Conservation (phyloP, 2,329 filamentous ascomycete genomes). For the Microdochium trichocladiopsis region DNA sequence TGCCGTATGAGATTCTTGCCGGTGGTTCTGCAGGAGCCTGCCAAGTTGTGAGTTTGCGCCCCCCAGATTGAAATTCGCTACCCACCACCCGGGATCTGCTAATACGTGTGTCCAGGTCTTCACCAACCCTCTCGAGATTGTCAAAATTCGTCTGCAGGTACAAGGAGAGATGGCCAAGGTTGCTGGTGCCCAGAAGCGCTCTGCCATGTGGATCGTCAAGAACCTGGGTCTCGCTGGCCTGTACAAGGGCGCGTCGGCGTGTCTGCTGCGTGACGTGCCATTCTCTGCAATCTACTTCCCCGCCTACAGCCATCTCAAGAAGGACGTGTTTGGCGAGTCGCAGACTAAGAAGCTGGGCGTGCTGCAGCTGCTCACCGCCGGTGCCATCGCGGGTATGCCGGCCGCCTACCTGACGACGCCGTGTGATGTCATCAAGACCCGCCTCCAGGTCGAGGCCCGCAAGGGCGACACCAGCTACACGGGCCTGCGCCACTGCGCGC, state of each 20-base stretch:
- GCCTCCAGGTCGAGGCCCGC: constrained; percentile 91
- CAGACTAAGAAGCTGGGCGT: constrained; percentile 82
- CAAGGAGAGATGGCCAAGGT: constrained; percentile 93
- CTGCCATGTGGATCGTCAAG: constrained; percentile 94
- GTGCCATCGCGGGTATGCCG: constrained; percentile 90
- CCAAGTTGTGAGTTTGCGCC: constrained; percentile 73
- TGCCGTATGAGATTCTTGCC: constrained; percentile 69
- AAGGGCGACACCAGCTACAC: constrained; percentile 91
- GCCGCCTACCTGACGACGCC: constrained; percentile 93
- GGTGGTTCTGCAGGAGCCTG: constrained; percentile 87
- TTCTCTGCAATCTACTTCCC: constrained; percentile 99
- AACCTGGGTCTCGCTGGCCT: constrained; percentile 90
- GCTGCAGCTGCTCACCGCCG: constrained; percentile 83
- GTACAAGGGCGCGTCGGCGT: constrained; percentile 95
- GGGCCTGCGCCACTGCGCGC: constrained; percentile 76
- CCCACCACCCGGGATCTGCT: too few relatives aligned
- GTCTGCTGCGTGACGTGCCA: constrained; percentile 89
- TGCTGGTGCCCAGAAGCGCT: constrained; percentile 74
- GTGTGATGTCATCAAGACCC: constrained; percentile 98
- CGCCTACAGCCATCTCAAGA: constrained; percentile 90
- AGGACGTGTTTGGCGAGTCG: constrained; percentile 87
- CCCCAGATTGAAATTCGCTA: constrained; percentile 3
- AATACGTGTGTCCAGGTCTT: constrained; percentile 57
- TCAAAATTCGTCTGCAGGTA: constrained; percentile 97
- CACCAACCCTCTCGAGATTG: constrained; percentile 96